Evolutionary conservation across 1,284 basidiomycete genomes (phyloP).

Genomic region (Melanopsichium pennsylvanicum): DNA sequence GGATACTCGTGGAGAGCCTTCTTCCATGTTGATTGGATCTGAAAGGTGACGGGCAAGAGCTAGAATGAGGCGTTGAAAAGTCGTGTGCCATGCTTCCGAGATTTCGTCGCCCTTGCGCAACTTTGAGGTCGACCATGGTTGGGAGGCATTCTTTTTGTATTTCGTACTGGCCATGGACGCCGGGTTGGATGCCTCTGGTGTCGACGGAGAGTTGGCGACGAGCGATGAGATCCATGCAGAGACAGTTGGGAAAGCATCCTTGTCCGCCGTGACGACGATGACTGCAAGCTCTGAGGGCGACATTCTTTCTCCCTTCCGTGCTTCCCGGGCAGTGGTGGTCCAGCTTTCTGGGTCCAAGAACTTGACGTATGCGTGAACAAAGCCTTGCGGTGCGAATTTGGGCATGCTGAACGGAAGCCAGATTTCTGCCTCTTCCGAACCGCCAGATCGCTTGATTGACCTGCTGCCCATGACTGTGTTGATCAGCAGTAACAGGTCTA

Average conservation of each 20-base stretch:
- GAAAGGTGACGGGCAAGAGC: slow-evolving; percentile 24
- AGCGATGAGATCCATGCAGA: slow-evolving; percentile 71
- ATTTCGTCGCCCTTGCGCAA: neutral
- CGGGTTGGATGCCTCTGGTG: neutral
- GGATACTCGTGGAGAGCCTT: slow-evolving; percentile 19
- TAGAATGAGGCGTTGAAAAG: slow-evolving; percentile 27
- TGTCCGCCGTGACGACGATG: slow-evolving; percentile 59
- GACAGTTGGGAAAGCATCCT: slow-evolving; percentile 65
- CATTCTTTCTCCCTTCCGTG: slow-evolving; percentile 5
- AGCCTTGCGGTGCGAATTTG: slow-evolving; percentile 87
- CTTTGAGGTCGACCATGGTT: neutral
- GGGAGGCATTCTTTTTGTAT: neutral
- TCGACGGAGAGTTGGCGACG: slow-evolving; percentile 5
- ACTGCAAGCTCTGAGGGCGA: slow-evolving; percentile 36
- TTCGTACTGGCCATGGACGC: slow-evolving; percentile 1
- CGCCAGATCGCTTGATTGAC: slow-evolving; percentile 68
- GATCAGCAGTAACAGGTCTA: slow-evolving; percentile 66
- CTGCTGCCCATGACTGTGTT: slow-evolving; percentile 71
- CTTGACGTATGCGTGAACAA: slow-evolving; percentile 90
- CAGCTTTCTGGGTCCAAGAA: slow-evolving; percentile 69
- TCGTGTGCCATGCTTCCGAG: slow-evolving; percentile 20
- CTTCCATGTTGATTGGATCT: slow-evolving; percentile 28
- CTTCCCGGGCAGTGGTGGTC: neutral
- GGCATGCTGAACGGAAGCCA: slow-evolving; percentile 97
- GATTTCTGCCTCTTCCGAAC: slow-evolving; percentile 73